Conservation (phyloP, 1,284 basidiomycete species). For the Pseudozyma sp. region DNA sequence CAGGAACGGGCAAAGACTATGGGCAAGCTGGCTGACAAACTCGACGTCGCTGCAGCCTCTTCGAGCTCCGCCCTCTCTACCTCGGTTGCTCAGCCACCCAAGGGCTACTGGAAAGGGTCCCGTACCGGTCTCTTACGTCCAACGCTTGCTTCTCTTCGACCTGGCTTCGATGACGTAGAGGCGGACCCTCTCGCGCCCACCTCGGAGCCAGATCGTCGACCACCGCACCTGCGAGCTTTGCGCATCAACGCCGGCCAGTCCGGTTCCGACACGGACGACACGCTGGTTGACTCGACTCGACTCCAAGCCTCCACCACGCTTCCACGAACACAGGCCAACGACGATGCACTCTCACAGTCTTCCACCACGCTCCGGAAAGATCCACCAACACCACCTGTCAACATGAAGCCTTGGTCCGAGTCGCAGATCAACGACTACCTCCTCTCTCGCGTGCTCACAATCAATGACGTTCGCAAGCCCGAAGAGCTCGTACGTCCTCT, state of each 20-base stretch:
- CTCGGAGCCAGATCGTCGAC: conserved; percentile 20
- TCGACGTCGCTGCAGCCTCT: conserved; percentile 30
- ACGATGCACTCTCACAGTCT: not conserved
- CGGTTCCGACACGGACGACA: conserved; percentile 59
- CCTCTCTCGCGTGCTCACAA: conserved; percentile 58
- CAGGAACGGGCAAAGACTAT: conserved; percentile 44
- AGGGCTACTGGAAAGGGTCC: conserved; percentile 56
- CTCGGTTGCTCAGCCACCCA: conserved; percentile 17
- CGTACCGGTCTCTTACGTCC: conserved; percentile 58
- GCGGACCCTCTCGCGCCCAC: conserved; percentile 3
- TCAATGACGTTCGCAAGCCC: conserved; percentile 61
- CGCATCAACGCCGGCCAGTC: conserved; percentile 41
- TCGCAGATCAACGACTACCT: conserved; percentile 65
- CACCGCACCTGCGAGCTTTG: conserved; percentile 37
- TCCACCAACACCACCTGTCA: conserved; percentile 22
- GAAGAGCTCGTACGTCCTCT: conserved; percentile 61
- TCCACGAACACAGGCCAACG: conserved; percentile 2
- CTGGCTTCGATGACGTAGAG: conserved; percentile 26
- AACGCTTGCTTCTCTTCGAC: conserved; percentile 57
- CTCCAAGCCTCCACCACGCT: conserved; percentile 31
- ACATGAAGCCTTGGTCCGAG: conserved; percentile 54
- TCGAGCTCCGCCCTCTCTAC: conserved; percentile 4
- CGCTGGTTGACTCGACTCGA: conserved; percentile 52
- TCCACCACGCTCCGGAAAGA: conserved; percentile 13
- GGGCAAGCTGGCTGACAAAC: conserved; percentile 24